Base-by-base conservation (phyloP, 176 grass and related monocot genomes). In the Oryza longistaminata region DNA sequence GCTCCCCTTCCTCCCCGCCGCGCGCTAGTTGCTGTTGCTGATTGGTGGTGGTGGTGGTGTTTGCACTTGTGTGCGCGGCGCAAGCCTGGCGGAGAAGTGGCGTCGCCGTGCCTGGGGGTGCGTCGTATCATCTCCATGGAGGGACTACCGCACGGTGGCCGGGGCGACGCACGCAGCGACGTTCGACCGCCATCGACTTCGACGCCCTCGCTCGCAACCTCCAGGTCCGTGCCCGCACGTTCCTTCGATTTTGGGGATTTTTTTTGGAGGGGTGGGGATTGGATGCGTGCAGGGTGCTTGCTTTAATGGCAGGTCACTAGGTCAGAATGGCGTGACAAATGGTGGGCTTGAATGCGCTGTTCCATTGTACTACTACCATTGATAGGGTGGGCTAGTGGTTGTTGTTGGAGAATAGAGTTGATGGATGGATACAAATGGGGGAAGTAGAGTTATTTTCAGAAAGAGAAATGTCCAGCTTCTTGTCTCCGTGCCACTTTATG, bases 71-170 rank as follows among this genome's bases (percentile, higher is more conserved):
- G 42, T 21, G 26, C 34, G 14, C 7, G 39, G 37, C 45, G 65
- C 58, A 98, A 98, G 96, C 87, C 90, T 98, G 77, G 93, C 93
- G 31, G 96, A 98, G 85, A 98, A 98, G 96, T 98, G 52, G 96
- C 93, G 4, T 98, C 93, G 9, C n/a, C n/a, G 93, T 98, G 25
- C 89, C 95, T n/a, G n/a, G 33, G 93, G 96, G 29, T 98, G 89
- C 80, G 88, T 98, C 60, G 91, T 93, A 93, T 98, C n/a, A 82
- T 98, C 61, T 95, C 96, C 43, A 98, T 95, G 96, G 96, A 98
- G 91, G 91, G 86, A 98, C 73, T 98, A 98, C 88, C 93, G 96
- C 55, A 93, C 80, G 12, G 93, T 87, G 66, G 52, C 77, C 19
- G 96, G 91, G 71, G 88, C 31, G 96, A 95, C 3, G 91, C n/a